Conservation (phyloP, 257 asterid genomes). For the Datura wrightii region DNA sequence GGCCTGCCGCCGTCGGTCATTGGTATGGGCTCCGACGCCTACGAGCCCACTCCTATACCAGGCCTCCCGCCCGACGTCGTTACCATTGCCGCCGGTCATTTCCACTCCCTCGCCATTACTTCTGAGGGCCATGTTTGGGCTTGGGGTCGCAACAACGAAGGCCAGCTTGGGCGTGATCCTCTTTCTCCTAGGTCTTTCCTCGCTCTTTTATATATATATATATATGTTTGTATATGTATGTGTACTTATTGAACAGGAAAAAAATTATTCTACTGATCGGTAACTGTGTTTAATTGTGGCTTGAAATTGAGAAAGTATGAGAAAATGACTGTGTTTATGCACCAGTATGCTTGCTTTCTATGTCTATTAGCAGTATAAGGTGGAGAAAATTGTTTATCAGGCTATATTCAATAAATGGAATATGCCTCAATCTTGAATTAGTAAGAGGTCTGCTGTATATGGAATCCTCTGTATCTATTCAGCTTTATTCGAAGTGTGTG, state of each 20-base stretch:
- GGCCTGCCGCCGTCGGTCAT: conserved; percentile 60
- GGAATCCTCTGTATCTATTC: not conserved
- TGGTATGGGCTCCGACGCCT: conserved; percentile 70
- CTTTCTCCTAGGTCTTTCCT: conserved; percentile 57
- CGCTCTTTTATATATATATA: too few relatives aligned
- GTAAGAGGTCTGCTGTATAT: not conserved
- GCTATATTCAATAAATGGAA: not conserved
- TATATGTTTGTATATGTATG: too few relatives aligned
- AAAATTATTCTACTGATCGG: not conserved
- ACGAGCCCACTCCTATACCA: conserved; percentile 82
- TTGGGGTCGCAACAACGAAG: conserved; percentile 90
- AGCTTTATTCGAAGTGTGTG: not conserved
- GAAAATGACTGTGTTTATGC: not conserved
- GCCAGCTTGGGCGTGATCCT: conserved; percentile 75
- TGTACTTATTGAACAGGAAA: too few relatives aligned
- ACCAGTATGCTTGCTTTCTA: not conserved
- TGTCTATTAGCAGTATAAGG: not conserved
- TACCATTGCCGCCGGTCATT: conserved; percentile 83
- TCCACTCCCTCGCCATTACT: conserved; percentile 93
- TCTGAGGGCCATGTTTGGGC: conserved; percentile 77
- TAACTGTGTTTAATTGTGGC: not conserved
- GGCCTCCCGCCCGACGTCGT: conserved; percentile 71
- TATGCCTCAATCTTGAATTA: not conserved
- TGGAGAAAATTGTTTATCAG: not conserved
- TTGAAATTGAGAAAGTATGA: not conserved